phyloP scores from a whole-genome alignment of 352 stramenopile species.

The Pythium dissimile region DNA sequence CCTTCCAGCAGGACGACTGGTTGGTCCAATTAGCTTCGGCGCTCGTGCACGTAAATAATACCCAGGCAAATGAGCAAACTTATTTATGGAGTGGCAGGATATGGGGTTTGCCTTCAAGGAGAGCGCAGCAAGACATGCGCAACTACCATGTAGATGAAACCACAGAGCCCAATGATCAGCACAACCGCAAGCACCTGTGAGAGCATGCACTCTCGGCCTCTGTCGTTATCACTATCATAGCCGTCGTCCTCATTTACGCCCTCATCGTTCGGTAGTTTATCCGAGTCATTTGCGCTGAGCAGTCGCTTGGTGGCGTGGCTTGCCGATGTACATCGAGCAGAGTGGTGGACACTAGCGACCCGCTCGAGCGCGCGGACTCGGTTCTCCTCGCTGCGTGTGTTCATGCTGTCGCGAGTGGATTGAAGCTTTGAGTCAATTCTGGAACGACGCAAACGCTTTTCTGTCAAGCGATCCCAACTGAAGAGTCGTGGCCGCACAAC shows the following conservation, averaged over 20 bases:
- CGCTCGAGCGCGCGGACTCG: too few species aligned
- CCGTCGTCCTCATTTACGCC: neutral
- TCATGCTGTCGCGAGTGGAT: too few species aligned
- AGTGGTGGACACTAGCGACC: too few species aligned
- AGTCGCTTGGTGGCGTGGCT: neutral
- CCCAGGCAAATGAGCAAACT: too few species aligned
- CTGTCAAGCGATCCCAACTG: neutral
- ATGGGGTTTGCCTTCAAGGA: neutral
- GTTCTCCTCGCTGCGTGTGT: too few species aligned
- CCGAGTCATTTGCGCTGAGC: neutral
- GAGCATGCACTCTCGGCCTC: slow-evolving; percentile 36
- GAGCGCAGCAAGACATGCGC: slow-evolving; percentile 18
- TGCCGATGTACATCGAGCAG: neutral
- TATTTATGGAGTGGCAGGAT: slow-evolving; percentile 19
- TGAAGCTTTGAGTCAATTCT: neutral
- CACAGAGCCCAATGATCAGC: slow-evolving; percentile 33
- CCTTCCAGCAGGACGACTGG: too few species aligned
- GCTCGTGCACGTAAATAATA: too few species aligned
- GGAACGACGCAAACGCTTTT: too few species aligned
- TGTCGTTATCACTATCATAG: slow-evolving; percentile 10
- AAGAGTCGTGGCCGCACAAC: neutral
- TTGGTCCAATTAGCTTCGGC: too few species aligned
- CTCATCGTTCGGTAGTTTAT: neutral
- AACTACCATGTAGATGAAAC: slow-evolving; percentile 50
- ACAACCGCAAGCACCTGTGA: slow-evolving; percentile 41